Percentiles rank a stretch among this genome's conserved stretches.
Conservation (phyloP, 1,139 yeast species). For the Entelexis sorbosivorans region DNA sequence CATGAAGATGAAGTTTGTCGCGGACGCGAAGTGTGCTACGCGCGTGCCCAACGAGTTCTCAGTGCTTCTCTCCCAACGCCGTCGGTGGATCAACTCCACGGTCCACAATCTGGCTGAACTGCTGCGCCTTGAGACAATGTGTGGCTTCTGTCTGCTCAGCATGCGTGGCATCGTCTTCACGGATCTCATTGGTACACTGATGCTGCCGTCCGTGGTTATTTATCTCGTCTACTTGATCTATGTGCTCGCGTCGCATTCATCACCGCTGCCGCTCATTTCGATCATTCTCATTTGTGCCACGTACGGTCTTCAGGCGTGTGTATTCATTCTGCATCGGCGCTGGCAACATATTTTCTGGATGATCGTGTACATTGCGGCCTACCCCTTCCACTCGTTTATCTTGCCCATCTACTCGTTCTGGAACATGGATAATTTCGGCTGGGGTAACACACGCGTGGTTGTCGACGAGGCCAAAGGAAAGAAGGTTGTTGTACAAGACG, state of each 20-base stretch:
- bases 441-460: slow-evolving; percentile 38
- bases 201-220: slow-evolving; percentile 32
- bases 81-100: slow-evolving; percentile 35
- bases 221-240: slow-evolving; percentile 32
- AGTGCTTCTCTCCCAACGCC: slow-evolving; percentile 31
- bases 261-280: slow-evolving; percentile 31
- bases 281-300: slow-evolving; percentile 30
- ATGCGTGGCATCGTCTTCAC: slow-evolving; percentile 33
- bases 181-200: slow-evolving; percentile 32
- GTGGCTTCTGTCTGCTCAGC: slow-evolving; percentile 32
- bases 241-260: slow-evolving; percentile 27
- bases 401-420: slow-evolving; percentile 34
- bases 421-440: slow-evolving; percentile 33
- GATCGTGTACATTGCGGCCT: slow-evolving; percentile 32
- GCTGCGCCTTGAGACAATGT: slow-evolving; percentile 29
- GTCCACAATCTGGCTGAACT: slow-evolving; percentile 33
- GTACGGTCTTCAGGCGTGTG: slow-evolving; percentile 32
- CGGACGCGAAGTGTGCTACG: slow-evolving; percentile 31
- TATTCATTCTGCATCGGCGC: slow-evolving; percentile 30
- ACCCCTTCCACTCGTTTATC: slow-evolving; percentile 32
- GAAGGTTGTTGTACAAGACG: slow-evolving; percentile 29
- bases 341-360: slow-evolving; percentile 36
- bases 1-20: slow-evolving; percentile 29
- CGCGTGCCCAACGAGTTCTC: slow-evolving; percentile 31
- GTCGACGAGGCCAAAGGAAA: slow-evolving; percentile 34